Percentiles rank a stretch among this genome's conserved stretches.
Evolutionary conservation across 345 rosid species (phyloP).

Genomic region (Firmiana major): DNA sequence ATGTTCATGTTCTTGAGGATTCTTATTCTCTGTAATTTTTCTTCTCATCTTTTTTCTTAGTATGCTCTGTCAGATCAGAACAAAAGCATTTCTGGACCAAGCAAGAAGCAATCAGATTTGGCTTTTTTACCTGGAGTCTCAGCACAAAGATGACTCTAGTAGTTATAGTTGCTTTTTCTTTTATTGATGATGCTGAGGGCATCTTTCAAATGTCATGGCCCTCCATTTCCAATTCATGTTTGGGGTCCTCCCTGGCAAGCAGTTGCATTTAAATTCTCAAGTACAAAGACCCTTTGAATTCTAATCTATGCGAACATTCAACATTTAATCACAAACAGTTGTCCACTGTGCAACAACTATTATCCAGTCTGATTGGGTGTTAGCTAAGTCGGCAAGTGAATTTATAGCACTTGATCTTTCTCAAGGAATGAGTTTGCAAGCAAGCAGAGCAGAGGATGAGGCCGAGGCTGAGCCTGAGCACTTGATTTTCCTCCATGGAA

Average conservation of each 20-base stretch:
- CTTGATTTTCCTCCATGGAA: neutral
- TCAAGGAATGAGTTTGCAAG: neutral
- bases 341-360: neutral
- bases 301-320: neutral
- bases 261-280: conserved; percentile 10
- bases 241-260: neutral
- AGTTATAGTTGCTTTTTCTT: neutral
- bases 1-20: neutral
- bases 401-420: neutral
- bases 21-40: neutral
- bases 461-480: too few relatives aligned
- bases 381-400: neutral
- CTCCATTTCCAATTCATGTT: neutral
- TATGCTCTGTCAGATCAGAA: conserved; percentile 8
- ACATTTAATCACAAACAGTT: neutral
- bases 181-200: neutral
- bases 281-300: neutral
- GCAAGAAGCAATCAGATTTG: conserved; percentile 1
- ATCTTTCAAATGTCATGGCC: conserved; percentile 4
- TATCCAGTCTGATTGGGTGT: neutral
- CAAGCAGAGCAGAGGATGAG: neutral
- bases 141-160: neutral
- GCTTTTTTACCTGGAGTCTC: neutral
- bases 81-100: neutral
- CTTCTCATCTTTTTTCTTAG: neutral